A percentile compares a stretch with the other conserved stretches of the same genome.
Conservation (phyloP, 169 alveolate species). For the Plasmodium inui region DNA sequence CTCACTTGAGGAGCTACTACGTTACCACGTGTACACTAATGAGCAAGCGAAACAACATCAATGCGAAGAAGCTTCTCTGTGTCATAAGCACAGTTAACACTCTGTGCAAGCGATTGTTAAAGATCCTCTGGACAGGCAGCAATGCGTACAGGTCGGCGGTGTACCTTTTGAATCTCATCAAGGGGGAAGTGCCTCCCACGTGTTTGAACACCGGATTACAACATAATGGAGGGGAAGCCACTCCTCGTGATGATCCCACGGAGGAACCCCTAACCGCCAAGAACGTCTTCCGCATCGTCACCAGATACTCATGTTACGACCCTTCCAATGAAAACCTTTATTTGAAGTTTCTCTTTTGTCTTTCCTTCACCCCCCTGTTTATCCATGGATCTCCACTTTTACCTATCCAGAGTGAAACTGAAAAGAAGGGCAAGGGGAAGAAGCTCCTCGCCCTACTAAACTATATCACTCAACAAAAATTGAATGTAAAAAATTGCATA, state of each 20-base stretch:
- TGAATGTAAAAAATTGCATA: slow-evolving; percentile 28
- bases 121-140: neutral
- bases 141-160: slow-evolving; percentile 22
- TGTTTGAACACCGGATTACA: neutral
- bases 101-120: slow-evolving; percentile 11
- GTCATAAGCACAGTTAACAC: slow-evolving; percentile 34
- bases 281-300: slow-evolving; percentile 32
- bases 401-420: neutral
- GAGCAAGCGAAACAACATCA: slow-evolving; percentile 16
- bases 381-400: slow-evolving; percentile 48
- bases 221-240: neutral
- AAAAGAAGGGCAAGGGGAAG: slow-evolving; percentile 29
- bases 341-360: slow-evolving; percentile 19
- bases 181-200: neutral
- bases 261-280: neutral
- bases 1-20: slow-evolving; percentile 5
- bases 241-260: neutral
- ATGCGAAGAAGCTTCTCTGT: slow-evolving; percentile 28
- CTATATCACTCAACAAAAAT: neutral
- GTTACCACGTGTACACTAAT: slow-evolving; percentile 26
- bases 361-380: slow-evolving; percentile 42
- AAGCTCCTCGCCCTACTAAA: slow-evolving; percentile 17
- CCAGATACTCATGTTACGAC: slow-evolving; percentile 9
- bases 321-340: slow-evolving; percentile 26
- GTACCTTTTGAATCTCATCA: slow-evolving; percentile 3